Base-by-base conservation (phyloP, 2,329 filamentous ascomycete genomes). In the Pyrenochaeta sp. region DNA sequence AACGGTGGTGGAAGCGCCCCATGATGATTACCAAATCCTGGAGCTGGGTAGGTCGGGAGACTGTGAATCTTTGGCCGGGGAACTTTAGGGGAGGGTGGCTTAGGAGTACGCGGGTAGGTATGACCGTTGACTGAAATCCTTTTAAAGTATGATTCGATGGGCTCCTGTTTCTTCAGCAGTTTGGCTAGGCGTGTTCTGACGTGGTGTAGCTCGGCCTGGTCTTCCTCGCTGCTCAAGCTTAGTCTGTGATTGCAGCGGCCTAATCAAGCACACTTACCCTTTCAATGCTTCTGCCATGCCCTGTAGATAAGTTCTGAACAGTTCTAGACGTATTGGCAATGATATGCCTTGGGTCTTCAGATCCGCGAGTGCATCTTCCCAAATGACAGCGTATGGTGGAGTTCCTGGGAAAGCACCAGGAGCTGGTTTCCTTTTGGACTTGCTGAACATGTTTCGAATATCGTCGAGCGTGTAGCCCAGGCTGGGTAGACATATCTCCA, bases 391-490 rank as follows among this genome's bases (percentile, higher is more conserved):
- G 55, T 80, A 80, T 20, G 72, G 60, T 27, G 71, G 66, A 29
- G 65, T 69, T 19, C 70, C 69, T 22, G 67, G 67, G 39, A 68
- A 71, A 15, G 68, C 67, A 58, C 61, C 57, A 46, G 68, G 68
- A 35, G 57, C 52, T 21, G 47, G 49, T 31, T 35, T 58, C 35
- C 52, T 59, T 46, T 64, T 65, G 14, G 64, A 57, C 67, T 74
- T 61, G 27, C 69, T 74, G 51, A 70, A 70, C 45, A 68, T 68
- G 22, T 60, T 53, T 44, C 75, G 71, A 23, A 82, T 72, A 54
- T 80, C 77, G 29, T 77, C 71, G 13, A 82, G 68, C 1, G 81
- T 83, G 53, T 74, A 74, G 17, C 72, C 66, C 34, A 83, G 63
- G 53, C 78, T 82, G 4, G 69, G 67, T 19, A 75, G 72, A 18